Percentiles rank a stretch among this genome's conserved stretches.
These are phyloP conservation scores for Hypoxylon rubiginosum DNA, from an alignment of 2,329 filamentous ascomycete genomes.

Conservation along the genomic window DNA sequence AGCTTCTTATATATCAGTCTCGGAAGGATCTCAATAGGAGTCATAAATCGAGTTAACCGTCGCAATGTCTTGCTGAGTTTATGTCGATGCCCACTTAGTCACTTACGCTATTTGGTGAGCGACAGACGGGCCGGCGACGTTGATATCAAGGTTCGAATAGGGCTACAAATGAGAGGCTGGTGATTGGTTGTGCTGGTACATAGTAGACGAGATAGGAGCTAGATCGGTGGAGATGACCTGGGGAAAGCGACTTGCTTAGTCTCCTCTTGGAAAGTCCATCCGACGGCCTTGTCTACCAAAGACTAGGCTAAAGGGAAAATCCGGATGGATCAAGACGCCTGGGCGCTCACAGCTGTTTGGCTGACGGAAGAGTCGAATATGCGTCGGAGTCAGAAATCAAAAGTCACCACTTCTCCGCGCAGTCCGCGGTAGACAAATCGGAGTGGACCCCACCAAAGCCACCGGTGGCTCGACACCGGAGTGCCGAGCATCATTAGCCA, in stretches of 20 bases:
- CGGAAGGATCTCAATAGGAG: background rate
- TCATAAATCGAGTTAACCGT: conserved; percentile 21
- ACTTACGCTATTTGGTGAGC: conserved; percentile 9
- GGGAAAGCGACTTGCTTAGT: conserved; percentile 16
- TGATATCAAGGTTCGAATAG: conserved; percentile 14
- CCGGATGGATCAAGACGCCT: too few relatives aligned
- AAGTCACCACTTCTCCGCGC: background rate
- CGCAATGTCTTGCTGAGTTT: conserved; percentile 5
- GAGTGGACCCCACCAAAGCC: conserved; percentile 2
- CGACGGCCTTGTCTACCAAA: conserved; percentile 20
- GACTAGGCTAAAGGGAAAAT: too few relatives aligned
- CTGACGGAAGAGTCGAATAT: background rate
- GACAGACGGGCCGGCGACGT: background rate
- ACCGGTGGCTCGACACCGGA: conserved; percentile 11
- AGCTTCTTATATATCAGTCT: conserved; percentile 18
- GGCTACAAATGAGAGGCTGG: conserved; percentile 30
- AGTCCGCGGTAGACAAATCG: background rate
- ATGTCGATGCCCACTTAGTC: conserved; percentile 13
- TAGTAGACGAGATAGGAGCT: conserved; percentile 4
- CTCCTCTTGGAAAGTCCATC: conserved; percentile 47
- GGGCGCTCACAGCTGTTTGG: too few relatives aligned
- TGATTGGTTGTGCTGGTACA: conserved; percentile 31
- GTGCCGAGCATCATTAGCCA: conserved; percentile 40
- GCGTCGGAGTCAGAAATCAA: background rate
- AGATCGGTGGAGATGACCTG: conserved; percentile 29